Evolutionary conservation across 2,329 filamentous ascomycete genomes (phyloP).

Genomic region (Endothia cerciana): DNA sequence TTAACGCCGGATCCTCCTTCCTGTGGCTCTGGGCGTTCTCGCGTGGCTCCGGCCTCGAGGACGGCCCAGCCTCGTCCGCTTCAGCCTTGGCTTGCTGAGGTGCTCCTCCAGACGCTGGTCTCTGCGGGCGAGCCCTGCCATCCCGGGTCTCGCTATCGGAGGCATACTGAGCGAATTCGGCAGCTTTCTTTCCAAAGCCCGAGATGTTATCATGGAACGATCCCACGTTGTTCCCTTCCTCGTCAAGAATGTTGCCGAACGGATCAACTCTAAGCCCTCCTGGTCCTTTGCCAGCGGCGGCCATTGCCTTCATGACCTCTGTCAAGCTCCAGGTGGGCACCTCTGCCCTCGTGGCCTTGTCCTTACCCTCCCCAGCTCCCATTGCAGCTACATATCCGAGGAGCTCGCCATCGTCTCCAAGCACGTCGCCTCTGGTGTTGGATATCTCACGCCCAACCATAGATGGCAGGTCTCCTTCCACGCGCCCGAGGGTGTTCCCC

Average conservation of each 20-base stretch:
- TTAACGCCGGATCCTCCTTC: conserved; percentile 39
- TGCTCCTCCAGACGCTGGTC: conserved; percentile 21
- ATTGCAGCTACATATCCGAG: conserved; percentile 51
- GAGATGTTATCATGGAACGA: conserved; percentile 51
- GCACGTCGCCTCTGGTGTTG: conserved; percentile 49
- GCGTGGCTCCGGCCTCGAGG: conserved; percentile 40
- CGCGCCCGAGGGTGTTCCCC: conserved; percentile 55
- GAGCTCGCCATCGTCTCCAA: conserved; percentile 47
- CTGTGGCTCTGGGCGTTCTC: conserved; percentile 41
- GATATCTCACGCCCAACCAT: conserved; percentile 56
- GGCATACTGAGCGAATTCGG: conserved; percentile 30
- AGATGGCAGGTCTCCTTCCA: conserved; percentile 57
- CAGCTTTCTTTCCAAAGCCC: conserved; percentile 36
- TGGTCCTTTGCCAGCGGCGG: conserved; percentile 31
- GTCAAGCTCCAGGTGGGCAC: conserved; percentile 38
- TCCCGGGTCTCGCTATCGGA: conserved; percentile 31
- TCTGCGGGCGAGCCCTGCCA: conserved; percentile 29
- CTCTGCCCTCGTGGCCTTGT: conserved; percentile 32
- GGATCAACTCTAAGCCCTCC: conserved; percentile 48
- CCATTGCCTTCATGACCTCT: conserved; percentile 37
- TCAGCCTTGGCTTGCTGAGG: conserved; percentile 31
- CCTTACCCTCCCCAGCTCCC: conserved; percentile 35
- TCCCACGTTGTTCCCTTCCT: conserved; percentile 50
- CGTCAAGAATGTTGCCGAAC: conserved; percentile 50
- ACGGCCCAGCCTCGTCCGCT: conserved; percentile 35